Percentiles rank a stretch among this genome's conserved stretches.
phyloP scores from a whole-genome alignment of 352 stramenopile species.

The Pythium folliculosum region DNA sequence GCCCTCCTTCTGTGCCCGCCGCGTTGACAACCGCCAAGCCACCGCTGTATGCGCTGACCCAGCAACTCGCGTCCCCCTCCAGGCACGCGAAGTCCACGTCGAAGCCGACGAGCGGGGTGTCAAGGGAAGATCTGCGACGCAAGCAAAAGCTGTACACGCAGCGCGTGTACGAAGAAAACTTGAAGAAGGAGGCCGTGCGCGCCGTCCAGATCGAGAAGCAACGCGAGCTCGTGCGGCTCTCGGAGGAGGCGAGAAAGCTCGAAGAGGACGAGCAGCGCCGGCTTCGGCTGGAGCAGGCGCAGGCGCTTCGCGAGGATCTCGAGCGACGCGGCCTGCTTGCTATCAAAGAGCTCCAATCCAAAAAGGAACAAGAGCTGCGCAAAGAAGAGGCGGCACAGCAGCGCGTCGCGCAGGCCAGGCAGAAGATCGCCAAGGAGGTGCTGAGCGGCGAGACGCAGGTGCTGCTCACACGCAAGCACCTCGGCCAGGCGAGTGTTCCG shows the following conservation, averaged over 20 bases:
- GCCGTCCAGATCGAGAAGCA: slow-evolving; percentile 32
- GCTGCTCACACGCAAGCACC: slow-evolving; percentile 24
- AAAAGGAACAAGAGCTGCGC: slow-evolving; percentile 49
- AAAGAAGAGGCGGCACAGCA: slow-evolving; percentile 38
- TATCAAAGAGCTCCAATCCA: slow-evolving; percentile 44
- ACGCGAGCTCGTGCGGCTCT: slow-evolving; percentile 26
- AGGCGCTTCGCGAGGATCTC: slow-evolving; percentile 39
- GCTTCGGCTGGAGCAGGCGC: slow-evolving; percentile 30
- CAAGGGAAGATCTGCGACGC: slow-evolving; percentile 35
- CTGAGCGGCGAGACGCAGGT: slow-evolving; percentile 47
- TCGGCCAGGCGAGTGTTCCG: background rate
- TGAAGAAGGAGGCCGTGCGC: slow-evolving; percentile 35
- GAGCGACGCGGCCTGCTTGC: slow-evolving; percentile 40
- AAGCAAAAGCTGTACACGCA: slow-evolving; percentile 47
- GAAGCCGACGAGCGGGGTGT: background rate
- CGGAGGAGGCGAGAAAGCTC: slow-evolving; percentile 30
- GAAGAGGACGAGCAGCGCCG: slow-evolving; percentile 37
- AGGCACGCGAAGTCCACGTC: slow-evolving; percentile 3
- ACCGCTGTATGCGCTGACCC: slow-evolving; percentile 9
- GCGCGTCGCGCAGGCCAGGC: slow-evolving; percentile 34
- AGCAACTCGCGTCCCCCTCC: slow-evolving; percentile 8
- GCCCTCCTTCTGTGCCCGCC: background rate
- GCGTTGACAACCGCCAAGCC: background rate
- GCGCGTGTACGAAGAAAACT: slow-evolving; percentile 42
- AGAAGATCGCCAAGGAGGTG: slow-evolving; percentile 38